A percentile compares a stretch with the other conserved stretches of the same genome.
Evolutionary conservation across 2,329 filamentous ascomycete genomes (phyloP).

Genomic region (Sordariomycetes sp.): DNA sequence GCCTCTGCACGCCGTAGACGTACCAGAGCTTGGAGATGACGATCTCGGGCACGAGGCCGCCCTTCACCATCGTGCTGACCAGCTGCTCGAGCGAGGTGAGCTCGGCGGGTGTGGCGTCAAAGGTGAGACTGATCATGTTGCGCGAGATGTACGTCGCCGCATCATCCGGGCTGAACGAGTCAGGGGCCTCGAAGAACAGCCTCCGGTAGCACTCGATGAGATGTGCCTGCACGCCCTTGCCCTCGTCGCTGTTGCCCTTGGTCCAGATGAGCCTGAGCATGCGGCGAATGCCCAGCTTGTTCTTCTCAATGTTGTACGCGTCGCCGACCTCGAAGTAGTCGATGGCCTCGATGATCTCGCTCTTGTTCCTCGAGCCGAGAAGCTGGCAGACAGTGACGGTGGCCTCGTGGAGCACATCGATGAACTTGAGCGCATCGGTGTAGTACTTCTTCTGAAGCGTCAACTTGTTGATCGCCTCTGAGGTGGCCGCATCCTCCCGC

Average conservation of each 20-base stretch:
- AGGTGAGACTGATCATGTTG: constrained; percentile 98
- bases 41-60: constrained; percentile 71
- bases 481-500: constrained; percentile 77
- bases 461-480: constrained; percentile 78
- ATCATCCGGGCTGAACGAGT: constrained; percentile 77
- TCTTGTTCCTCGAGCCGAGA: constrained; percentile 91
- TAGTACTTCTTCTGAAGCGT: constrained; percentile 87
- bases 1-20: constrained; percentile 88
- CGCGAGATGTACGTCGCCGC: constrained; percentile 90
- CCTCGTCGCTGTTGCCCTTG: constrained; percentile 97
- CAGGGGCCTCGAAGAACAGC: constrained; percentile 91
- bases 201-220: constrained; percentile 94
- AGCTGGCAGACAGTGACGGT: constrained; percentile 77
- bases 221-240: constrained; percentile 94
- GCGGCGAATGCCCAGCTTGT: constrained; percentile 81
- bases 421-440: constrained; percentile 85
- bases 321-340: constrained; percentile 95
- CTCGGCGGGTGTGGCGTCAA: constrained; percentile 88
- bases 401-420: constrained; percentile 78
- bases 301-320: constrained; percentile 90
- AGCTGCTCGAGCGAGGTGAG: constrained; percentile 92
- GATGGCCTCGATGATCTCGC: constrained; percentile 97
- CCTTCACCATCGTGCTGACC: constrained; percentile 95
- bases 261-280: constrained; percentile 99
- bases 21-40: constrained; percentile 94